phyloP scores from a whole-genome alignment of 352 stramenopile species.

The Phytophthora kernoviae region DNA sequence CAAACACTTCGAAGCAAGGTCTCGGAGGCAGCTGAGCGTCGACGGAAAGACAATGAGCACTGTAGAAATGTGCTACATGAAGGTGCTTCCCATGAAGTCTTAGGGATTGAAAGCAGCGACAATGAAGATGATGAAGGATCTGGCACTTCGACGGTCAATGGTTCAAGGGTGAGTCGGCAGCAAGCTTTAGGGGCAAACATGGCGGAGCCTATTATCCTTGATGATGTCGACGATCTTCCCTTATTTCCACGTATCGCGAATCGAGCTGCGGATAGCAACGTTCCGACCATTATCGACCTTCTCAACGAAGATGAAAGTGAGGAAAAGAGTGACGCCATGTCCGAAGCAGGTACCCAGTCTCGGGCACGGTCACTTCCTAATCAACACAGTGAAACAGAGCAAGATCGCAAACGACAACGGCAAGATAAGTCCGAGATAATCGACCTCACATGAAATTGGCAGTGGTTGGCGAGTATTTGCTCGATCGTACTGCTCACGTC shows the following conservation, averaged over 20 bases:
- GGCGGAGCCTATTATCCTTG: conserved; percentile 17
- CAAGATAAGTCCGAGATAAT: conserved; percentile 23
- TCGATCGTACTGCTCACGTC: too few relatives aligned
- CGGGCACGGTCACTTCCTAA: not conserved
- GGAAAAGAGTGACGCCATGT: conserved; percentile 1
- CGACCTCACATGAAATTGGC: conserved; percentile 29
- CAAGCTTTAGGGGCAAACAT: not conserved
- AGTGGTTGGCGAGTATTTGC: too few relatives aligned
- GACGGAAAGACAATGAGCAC: conserved; percentile 44
- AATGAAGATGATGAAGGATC: conserved; percentile 29
- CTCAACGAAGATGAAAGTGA: conserved; percentile 13
- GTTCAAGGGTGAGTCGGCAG: not conserved
- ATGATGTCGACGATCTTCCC: conserved; percentile 9
- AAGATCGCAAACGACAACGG: conserved; percentile 18
- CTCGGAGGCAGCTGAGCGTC: conserved; percentile 58
- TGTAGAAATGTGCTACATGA: conserved; percentile 33
- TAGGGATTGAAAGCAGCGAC: conserved; percentile 52
- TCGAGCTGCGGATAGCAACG: not conserved
- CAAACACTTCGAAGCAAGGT: conserved; percentile 42
- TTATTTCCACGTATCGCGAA: not conserved
- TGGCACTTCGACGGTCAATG: not conserved
- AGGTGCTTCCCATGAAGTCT: conserved; percentile 38
- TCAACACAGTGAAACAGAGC: not conserved
- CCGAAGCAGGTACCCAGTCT: not conserved
- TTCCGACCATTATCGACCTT: conserved; percentile 15